phyloP scores from a whole-genome alignment of 2,329 filamentous ascomycete genomes.

The Septoria linicola region DNA sequence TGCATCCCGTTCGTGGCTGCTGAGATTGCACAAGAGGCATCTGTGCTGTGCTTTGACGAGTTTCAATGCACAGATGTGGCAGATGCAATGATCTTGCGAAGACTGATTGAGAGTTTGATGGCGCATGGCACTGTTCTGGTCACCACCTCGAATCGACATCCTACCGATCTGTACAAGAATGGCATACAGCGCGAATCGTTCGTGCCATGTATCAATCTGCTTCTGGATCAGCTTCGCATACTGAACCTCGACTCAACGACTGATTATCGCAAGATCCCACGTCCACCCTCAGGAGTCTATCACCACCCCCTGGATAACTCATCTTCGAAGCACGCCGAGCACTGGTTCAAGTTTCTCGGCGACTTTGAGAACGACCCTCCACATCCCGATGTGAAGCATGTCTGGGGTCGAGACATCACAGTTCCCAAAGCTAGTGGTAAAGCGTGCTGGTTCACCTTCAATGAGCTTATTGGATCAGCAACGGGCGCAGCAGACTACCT shows the following conservation, averaged over 20 bases:
- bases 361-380: constrained; percentile 74
- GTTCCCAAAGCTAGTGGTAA: constrained; percentile 86
- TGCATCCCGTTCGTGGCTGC: constrained; percentile 88
- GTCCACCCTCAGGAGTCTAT: constrained; percentile 90
- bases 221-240: constrained; percentile 79
- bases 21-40: constrained; percentile 81
- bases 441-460: constrained; percentile 87
- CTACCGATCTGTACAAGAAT: constrained; percentile 95
- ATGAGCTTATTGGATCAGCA: constrained; percentile 83
- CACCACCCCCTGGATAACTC: constrained; percentile 80
- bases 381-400: constrained; percentile 73
- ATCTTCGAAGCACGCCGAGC: constrained; percentile 77
- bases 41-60: constrained; percentile 95
- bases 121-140: constrained; percentile 94
- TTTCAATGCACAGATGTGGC: constrained; percentile 99
- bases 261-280: constrained; percentile 95
- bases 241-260: constrained; percentile 94
- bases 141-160: constrained; percentile 95
- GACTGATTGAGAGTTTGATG: constrained; percentile 87
- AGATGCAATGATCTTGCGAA: constrained; percentile 93
- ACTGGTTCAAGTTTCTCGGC: constrained; percentile 94
- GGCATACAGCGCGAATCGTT: constrained; percentile 95
- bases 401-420: constrained; percentile 88
- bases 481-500: constrained; percentile 94
- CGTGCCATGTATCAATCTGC: constrained; percentile 87